A percentile compares a stretch with the other conserved stretches of the same genome.
Conservation (phyloP, 2,329 filamentous ascomycete genomes). For the Fusarium longipes region DNA sequence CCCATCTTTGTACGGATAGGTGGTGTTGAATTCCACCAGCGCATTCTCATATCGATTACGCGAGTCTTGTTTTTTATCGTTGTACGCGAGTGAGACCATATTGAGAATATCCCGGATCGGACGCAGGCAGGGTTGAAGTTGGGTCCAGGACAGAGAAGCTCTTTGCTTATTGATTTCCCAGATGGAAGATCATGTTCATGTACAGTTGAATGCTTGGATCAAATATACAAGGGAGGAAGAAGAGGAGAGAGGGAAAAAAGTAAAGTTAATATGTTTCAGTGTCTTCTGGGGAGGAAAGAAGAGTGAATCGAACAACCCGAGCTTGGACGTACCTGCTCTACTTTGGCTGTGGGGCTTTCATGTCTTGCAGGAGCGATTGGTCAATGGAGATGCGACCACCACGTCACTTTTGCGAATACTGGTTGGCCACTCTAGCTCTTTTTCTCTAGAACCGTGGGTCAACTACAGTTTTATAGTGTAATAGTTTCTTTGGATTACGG, state of each 20-base stretch:
- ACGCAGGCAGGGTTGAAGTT: background rate
- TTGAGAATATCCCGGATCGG: conserved; percentile 3
- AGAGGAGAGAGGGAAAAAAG: background rate
- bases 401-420: conserved; percentile 7
- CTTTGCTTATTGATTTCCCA: background rate
- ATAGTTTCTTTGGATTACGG: conserved; percentile 20
- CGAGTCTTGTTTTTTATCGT: conserved; percentile 16
- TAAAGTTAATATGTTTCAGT: background rate
- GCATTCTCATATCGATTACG: conserved; percentile 32
- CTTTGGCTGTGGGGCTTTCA: conserved; percentile 14
- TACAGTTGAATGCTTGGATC: background rate
- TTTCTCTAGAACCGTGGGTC: conserved; percentile 3
- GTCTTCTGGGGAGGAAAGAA: background rate
- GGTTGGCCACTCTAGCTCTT: conserved; percentile 3
- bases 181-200: background rate
- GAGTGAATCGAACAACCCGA: background rate
- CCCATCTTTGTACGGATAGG: conserved; percentile 25
- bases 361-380: conserved; percentile 30
- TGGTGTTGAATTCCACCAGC: conserved; percentile 35
- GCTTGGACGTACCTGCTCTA: background rate
- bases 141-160: background rate
- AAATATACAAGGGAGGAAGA: background rate
- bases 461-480: conserved; percentile 21
- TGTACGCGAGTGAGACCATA: conserved; percentile 32
- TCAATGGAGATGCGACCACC: conserved; percentile 23